Conservation (phyloP, 2,329 filamentous ascomycete genomes). For the Zasmidium citrigriseum region DNA sequence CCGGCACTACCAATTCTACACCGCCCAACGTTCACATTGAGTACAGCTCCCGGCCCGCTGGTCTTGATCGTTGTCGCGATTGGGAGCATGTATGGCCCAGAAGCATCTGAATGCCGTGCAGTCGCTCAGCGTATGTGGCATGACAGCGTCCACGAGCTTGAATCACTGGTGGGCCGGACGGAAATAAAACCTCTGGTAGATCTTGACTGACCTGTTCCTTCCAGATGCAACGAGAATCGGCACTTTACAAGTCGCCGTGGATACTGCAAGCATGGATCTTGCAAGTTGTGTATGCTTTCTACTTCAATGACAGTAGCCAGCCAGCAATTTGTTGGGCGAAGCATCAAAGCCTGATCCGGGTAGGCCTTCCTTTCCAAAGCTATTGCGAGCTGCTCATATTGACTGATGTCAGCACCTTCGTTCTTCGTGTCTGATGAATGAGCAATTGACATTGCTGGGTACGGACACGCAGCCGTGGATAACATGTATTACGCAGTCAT, state of each 20-base stretch:
- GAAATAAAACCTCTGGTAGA: too few relatives aligned
- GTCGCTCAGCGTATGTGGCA: background rate
- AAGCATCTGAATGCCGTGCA: background rate
- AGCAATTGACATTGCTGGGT: background rate
- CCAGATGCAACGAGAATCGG: background rate
- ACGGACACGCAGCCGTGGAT: background rate
- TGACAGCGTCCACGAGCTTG: background rate
- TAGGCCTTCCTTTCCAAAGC: background rate
- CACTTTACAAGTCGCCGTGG: background rate
- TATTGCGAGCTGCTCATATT: background rate
- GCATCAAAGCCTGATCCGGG: background rate
- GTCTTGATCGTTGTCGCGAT: conserved; percentile 4
- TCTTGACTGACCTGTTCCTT: too few relatives aligned
- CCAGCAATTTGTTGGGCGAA: background rate
- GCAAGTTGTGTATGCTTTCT: conserved; percentile 3
- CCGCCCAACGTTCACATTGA: background rate
- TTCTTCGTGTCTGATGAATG: conserved; percentile 1
- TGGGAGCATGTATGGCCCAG: background rate
- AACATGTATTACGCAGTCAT: background rate
- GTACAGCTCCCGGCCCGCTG: background rate
- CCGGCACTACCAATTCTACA: conserved; percentile 1
- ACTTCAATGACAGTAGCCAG: background rate
- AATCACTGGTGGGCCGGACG: too few relatives aligned
- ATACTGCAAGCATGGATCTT: background rate
- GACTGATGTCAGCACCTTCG: background rate